Conservation (phyloP, 1,284 basidiomycete genomes). For the Pseudozyma sp. region DNA sequence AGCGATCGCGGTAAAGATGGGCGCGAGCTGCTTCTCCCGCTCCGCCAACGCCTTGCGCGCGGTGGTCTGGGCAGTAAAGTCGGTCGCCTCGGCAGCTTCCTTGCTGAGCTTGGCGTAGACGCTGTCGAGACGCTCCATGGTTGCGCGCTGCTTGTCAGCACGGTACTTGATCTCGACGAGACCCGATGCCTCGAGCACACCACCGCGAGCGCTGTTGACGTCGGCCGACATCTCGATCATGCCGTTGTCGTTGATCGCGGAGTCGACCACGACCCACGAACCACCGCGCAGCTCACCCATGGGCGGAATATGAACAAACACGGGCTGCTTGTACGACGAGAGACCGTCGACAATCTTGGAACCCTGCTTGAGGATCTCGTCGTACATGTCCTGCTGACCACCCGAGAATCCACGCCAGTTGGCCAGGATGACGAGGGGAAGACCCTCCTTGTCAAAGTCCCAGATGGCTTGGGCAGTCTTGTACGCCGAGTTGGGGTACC, state of each 20-base stretch:
- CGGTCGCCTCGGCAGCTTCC: conserved; percentile 75
- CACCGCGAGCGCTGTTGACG: conserved; percentile 86
- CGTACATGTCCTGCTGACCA: conserved; percentile 94
- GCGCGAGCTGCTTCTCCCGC: conserved; percentile 85
- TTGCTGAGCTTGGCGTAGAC: conserved; percentile 85
- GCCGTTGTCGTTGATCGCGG: conserved; percentile 89
- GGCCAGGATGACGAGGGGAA: conserved; percentile 97
- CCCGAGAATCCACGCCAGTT: conserved; percentile 99
- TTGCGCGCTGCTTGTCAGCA: conserved; percentile 81
- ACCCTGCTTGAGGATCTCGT: conserved; percentile 69
- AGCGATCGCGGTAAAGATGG: conserved; percentile 93
- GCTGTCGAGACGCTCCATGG: conserved; percentile 94
- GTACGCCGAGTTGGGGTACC: conserved; percentile 99
- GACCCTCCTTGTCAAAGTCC: conserved; percentile 95
- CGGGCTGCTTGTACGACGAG: conserved; percentile 96
- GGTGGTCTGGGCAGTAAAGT: conserved; percentile 72
- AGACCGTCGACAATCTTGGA: conserved; percentile 92
- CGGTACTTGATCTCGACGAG: conserved; percentile 78
- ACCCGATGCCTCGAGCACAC: conserved; percentile 94
- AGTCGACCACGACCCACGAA: conserved; percentile 99
- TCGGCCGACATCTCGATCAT: conserved; percentile 95
- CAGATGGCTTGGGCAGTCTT: conserved; percentile 99
- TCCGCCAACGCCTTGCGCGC: conserved; percentile 76
- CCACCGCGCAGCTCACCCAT: conserved; percentile 99
- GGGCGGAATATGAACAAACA: conserved; percentile 98